Evolutionary conservation across 331 rosid species (phyloP).

Genomic region (Dryas integrifolia): DNA sequence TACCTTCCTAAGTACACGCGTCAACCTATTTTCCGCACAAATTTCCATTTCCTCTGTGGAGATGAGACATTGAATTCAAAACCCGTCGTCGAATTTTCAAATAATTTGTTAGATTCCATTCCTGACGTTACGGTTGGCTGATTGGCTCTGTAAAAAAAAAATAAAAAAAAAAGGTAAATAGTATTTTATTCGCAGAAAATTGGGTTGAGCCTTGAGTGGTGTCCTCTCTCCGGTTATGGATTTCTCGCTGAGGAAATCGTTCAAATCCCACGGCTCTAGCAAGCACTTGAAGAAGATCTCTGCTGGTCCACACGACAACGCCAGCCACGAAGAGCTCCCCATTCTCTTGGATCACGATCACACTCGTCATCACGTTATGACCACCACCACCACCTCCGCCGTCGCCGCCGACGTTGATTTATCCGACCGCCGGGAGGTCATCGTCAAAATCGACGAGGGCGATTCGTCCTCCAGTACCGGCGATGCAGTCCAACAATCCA

Average conservation of each 20-base stretch:
- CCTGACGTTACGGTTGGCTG: not conserved
- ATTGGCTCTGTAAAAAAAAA: no score
- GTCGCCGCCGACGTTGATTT: not conserved
- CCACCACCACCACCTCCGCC: not conserved
- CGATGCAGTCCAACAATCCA: not conserved
- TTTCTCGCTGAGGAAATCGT: constrained; percentile 51
- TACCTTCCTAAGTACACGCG: constrained; percentile 19
- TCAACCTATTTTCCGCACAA: constrained; percentile 10
- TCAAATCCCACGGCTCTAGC: constrained; percentile 47
- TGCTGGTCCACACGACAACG: constrained; percentile 25
- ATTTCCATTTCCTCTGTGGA: not conserved
- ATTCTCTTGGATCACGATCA: constrained; percentile 40
- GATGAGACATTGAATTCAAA: not conserved
- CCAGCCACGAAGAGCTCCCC: constrained; percentile 47
- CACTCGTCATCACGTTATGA: no score
- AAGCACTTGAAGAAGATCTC: constrained; percentile 37
- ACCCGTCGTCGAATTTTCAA: not conserved
- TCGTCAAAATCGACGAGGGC: constrained; percentile 52
- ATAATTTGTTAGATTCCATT: not conserved
- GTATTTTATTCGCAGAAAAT: not conserved
- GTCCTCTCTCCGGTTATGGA: constrained; percentile 28
- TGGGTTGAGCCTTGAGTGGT: not conserved
- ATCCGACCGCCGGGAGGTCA: constrained; percentile 36
- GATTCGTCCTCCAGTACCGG: constrained; percentile 2
- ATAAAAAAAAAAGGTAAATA: not conserved